Base-by-base conservation (phyloP, 768 basidiomycete species). In the Mycena belliarum region DNA sequence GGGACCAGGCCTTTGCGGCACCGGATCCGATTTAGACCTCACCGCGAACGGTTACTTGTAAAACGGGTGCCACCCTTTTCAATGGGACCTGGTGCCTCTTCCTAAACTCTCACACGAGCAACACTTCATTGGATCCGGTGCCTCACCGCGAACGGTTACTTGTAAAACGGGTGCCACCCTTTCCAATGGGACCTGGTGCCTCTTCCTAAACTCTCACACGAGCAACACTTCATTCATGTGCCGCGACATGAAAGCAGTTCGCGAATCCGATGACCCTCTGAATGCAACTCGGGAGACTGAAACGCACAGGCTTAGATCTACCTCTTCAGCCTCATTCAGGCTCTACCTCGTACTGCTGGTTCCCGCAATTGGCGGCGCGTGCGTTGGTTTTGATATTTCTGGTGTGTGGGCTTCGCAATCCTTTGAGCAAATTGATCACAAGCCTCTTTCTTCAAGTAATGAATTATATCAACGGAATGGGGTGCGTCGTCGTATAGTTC, bases 401-500 rank as follows among this genome's bases (percentile, higher is more conserved):
- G 57, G 61, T 55, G 32, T 26, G 56, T 25, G 38, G 29, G 4
- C 24, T n/a, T 29, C 21, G 25, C n/a, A 35, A 35, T 35, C 11
- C 12, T 7, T 20, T 40, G 15, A 29, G 40, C 4, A 10, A 24
- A 38, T 15, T 28, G 15, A 16, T 21, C 9, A 25, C 21, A 44
- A 33, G 29, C 12, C 6, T 6, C 11, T 43, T 7, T 33, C 37
- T 15, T 32, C 33, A 54, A 79, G 79, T 80, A 20, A 79, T 80
- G 76, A 75, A 76, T 62, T 78, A 75, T 18, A 73, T 79, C 29
- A 79, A 77, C 59, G 78, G 76, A 41, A 79, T 80, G 79, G 64
- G 74, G 78, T 79, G 64, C 21, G 75, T 67, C 28, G 25, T 24
- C 28, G 44, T 50, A 3, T 48, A 18, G 40, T 38, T 23, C 38